phyloP scores from a whole-genome alignment of 148 eudicot genomes.

The Silene latifolia region DNA sequence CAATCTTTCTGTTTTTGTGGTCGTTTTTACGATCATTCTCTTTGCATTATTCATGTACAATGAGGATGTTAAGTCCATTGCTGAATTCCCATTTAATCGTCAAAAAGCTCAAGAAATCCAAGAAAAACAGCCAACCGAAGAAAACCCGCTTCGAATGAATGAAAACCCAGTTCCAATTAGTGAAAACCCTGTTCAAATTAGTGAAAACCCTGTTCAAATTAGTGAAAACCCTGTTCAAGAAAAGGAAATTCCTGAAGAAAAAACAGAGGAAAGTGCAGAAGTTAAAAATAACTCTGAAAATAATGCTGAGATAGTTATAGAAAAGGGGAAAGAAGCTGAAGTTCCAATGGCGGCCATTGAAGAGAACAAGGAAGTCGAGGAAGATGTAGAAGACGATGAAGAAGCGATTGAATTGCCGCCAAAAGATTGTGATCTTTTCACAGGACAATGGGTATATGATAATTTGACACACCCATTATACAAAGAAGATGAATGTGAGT shows the following conservation, averaged over 20 bases:
- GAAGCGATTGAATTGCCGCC: slow-evolving; percentile 62
- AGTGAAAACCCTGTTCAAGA: slow-evolving; percentile 9
- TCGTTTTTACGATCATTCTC: slow-evolving; percentile 56
- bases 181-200: slow-evolving; percentile 27
- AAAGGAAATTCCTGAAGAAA: slow-evolving; percentile 20
- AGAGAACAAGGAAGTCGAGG: slow-evolving; percentile 11
- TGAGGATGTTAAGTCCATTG: slow-evolving; percentile 80
- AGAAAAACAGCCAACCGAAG: slow-evolving; percentile 11
- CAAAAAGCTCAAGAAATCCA: slow-evolving; percentile 42
- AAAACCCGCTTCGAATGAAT: slow-evolving; percentile 26
- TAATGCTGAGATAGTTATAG: slow-evolving; percentile 11
- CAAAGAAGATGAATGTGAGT: slow-evolving; percentile 72
- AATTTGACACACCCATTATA: slow-evolving; percentile 66
- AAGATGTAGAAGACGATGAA: slow-evolving; percentile 26
- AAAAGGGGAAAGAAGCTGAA: slow-evolving; percentile 27
- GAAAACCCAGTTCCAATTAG: slow-evolving; percentile 23
- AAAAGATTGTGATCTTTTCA: slow-evolving; percentile 73
- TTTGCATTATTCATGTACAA: slow-evolving; percentile 87
- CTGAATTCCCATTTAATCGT: slow-evolving; percentile 73
- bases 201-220: slow-evolving; percentile 17
- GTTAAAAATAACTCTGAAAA: slow-evolving; percentile 9
- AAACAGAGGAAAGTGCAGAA: slow-evolving; percentile 31
- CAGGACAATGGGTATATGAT: slow-evolving; percentile 85
- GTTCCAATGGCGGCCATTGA: not conserved
- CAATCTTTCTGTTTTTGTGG: slow-evolving; percentile 59